Conservation (phyloP, 1,139 yeast species). For the Saccharomycopsis hybrid region DNA sequence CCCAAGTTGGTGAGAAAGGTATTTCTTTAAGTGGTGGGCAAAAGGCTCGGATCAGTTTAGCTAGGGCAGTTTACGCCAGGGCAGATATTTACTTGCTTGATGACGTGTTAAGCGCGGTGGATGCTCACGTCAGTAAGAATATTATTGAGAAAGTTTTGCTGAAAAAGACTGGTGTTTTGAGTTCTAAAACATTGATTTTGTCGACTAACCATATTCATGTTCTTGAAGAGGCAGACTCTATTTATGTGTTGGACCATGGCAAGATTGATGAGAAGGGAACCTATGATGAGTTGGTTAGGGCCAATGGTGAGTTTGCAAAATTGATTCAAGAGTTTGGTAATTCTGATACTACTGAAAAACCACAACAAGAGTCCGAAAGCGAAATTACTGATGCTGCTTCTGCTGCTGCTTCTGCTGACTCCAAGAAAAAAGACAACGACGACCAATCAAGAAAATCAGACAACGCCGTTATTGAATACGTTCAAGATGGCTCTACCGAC, state of each 20-base stretch:
- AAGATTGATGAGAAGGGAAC: constrained; percentile 55
- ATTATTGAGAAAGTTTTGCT: constrained; percentile 51
- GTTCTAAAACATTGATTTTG: constrained; percentile 65
- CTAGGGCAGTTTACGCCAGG: constrained; percentile 82
- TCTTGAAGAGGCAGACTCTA: constrained; percentile 56
- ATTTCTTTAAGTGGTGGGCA: constrained; percentile 88
- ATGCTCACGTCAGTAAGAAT: constrained; percentile 75
- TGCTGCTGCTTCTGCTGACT: constrained; percentile 22
- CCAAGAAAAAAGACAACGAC: constrained; percentile 10
- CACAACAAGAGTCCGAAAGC: constrained; percentile 5
- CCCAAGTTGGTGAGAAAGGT: constrained; percentile 88
- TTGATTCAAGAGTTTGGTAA: constrained; percentile 55
- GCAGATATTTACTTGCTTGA: constrained; percentile 77
- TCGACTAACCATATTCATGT: constrained; percentile 80
- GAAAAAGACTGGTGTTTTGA: constrained; percentile 58
- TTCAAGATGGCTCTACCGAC: constrained; percentile 7
- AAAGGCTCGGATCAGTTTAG: constrained; percentile 78
- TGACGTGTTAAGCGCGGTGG: constrained; percentile 78
- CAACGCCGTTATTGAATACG: constrained; percentile 12
- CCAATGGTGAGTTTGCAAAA: constrained; percentile 41
- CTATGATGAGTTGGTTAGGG: constrained; percentile 41
- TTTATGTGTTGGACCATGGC: constrained; percentile 56
- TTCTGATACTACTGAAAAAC: constrained; percentile 24
- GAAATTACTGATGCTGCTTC: constrained; percentile 24
- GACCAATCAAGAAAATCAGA: too few relatives aligned